phyloP scores from a whole-genome alignment of 352 stramenopile genomes.

The Globisporangium echinulatum region DNA sequence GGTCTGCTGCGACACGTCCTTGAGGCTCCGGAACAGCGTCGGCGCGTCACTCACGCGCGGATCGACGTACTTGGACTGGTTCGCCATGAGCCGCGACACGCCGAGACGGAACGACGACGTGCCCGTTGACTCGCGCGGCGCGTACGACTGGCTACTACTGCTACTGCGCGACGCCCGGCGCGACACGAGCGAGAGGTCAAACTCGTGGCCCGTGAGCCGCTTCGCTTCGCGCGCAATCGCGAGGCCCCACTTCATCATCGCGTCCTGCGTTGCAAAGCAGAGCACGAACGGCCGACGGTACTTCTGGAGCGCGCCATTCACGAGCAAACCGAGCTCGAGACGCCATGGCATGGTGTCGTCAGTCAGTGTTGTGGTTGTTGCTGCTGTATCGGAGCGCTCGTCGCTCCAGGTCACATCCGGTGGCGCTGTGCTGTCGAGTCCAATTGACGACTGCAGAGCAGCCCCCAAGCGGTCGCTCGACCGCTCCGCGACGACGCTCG shows the following conservation, averaged over 20 bases:
- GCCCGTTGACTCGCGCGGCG: slow-evolving; percentile 27
- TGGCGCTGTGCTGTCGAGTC: not conserved
- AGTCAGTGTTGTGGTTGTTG: slow-evolving; percentile 7
- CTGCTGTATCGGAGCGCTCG: not conserved
- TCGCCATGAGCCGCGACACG: slow-evolving; percentile 71
- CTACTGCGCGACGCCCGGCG: slow-evolving; percentile 54
- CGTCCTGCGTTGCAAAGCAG: slow-evolving; percentile 68
- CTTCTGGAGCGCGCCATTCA: slow-evolving; percentile 46
- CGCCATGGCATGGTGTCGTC: slow-evolving; percentile 71
- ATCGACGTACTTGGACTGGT: slow-evolving; percentile 70
- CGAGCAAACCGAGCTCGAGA: slow-evolving; percentile 62
- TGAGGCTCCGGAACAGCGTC: slow-evolving; percentile 62
- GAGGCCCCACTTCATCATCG: slow-evolving; percentile 86
- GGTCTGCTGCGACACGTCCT: slow-evolving; percentile 63
- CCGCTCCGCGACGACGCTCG: slow-evolving; percentile 53
- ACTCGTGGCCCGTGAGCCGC: slow-evolving; percentile 73
- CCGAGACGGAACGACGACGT: slow-evolving; percentile 47
- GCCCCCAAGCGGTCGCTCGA: slow-evolving; percentile 33
- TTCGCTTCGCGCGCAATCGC: slow-evolving; percentile 72
- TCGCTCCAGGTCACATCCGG: slow-evolving; percentile 15
- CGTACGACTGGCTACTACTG: slow-evolving; percentile 60
- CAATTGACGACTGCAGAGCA: slow-evolving; percentile 25
- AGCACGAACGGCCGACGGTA: slow-evolving; percentile 76
- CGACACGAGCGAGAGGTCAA: slow-evolving; percentile 72
- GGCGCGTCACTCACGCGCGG: slow-evolving; percentile 39